Base-by-base conservation (phyloP, 1,284 basidiomycete genomes). In the Papiliotrema nemorosa region DNA sequence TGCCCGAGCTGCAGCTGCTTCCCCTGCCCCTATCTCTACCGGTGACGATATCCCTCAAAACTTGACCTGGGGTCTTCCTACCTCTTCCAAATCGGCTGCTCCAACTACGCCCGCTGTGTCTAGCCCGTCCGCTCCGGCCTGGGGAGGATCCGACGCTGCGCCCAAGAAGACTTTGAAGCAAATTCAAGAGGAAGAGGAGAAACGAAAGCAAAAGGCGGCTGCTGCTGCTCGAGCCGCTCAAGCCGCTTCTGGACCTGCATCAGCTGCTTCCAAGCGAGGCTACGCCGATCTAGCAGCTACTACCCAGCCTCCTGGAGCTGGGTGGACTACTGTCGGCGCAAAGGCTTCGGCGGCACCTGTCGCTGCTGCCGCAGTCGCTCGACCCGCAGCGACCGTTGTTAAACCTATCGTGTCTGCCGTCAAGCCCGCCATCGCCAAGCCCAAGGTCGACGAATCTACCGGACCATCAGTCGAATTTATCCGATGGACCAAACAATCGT, bases 111-210 rank as follows among this genome's bases (percentile, higher is more conserved):
- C 73, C 1, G 60, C 78, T 12, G 57, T 73, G 3, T 49, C 65
- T 3, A 42, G 63, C 13, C 50, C 75, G 14, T 52, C 76, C 5
- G 54, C 71, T 3, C 67, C 74, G 1, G 71, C 75, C 10, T 67
- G 75, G 35, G 64, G 78, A 4, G 54, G 44, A 26, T 60, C 64
- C 4, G 61, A 54, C 33, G 73, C 78, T 3, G 63, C 54, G 21
- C 77, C 83, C 6, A 94, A 92, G 78, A 97, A 93, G 81, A 89
- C 89, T 2, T 87, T 98, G 84, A 96, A 93, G 78, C 92, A 98
- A 77, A 98, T 98, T 42, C 90, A 97, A 72, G 92, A 97, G 72
- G 94, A 98, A 66, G 94, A 99, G 71, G 87, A 96, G 76, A 82
- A 78, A 58, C 80, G 85, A 58, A 91, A 90, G 79, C 86, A 84